phyloP scores from a whole-genome alignment of 305 asterid genomes.

The Ajuga reptans region DNA sequence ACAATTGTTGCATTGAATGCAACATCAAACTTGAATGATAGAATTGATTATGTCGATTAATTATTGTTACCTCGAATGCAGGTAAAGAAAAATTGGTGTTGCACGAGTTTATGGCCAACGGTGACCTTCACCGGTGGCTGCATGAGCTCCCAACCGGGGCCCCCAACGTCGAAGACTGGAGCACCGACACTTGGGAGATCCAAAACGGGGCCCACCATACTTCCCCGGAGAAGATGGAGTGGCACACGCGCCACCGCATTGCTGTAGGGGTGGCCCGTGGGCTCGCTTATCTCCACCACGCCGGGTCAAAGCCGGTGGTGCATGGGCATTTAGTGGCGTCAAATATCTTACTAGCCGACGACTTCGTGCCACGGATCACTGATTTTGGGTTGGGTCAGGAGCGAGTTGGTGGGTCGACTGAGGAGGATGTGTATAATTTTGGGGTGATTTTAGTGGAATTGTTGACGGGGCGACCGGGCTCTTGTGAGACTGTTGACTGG shows the following conservation, averaged over 20 bases:
- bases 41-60: neutral
- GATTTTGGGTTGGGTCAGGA: constrained; percentile 47
- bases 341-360: constrained; percentile 57
- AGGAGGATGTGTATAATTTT: constrained; percentile 59
- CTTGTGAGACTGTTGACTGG: constrained; percentile 40
- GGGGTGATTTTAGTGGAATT: constrained; percentile 66
- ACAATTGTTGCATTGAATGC: neutral
- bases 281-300: constrained; percentile 84
- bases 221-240: constrained; percentile 60
- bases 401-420: constrained; percentile 34
- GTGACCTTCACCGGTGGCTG: constrained; percentile 89
- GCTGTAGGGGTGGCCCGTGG: constrained; percentile 93
- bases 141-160: constrained; percentile 78
- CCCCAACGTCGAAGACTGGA: constrained; percentile 81
- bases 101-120: constrained; percentile 79
- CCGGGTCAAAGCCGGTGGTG: constrained; percentile 67
- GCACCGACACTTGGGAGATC: constrained; percentile 79
- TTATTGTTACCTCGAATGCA: constrained; percentile 20
- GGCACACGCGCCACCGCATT: constrained; percentile 96
- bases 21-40: neutral
- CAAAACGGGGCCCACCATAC: constrained; percentile 31
- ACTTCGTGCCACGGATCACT: constrained; percentile 66
- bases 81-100: constrained; percentile 77
- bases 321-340: constrained; percentile 66
- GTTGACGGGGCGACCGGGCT: constrained; percentile 46